Base-by-base conservation (phyloP, 2,329 filamentous ascomycete species). In the Chrysosporium queenslandicum region DNA sequence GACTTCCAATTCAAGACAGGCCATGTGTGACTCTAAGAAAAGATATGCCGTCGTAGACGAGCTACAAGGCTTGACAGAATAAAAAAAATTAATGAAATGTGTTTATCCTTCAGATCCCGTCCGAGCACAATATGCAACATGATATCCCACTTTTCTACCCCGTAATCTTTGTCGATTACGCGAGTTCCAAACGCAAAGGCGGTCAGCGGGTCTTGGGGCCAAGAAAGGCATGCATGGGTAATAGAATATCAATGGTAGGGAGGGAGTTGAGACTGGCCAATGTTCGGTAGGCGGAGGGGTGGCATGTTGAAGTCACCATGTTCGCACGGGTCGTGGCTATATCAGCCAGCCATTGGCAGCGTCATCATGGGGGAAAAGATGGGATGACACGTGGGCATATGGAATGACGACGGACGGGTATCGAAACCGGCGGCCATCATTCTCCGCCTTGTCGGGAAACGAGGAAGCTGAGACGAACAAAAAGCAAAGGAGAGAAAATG, bases 341-440 rank as follows among this genome's bases (percentile, higher is more conserved):
- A 51, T 37, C 3, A 45, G 30, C n/a, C 39, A 51, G 49, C 49
- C 49, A 51, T 43, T 29, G 49, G 29, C 32, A 39, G n/a, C n/a
- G n/a, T 36, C 29, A 27, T 51, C 20, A 27, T 23, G 21, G n/a
- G 45, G 32, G 8, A 16, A 37, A 45, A 23, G 11, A 45, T 45
- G 16, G 18, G 30, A 45, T 45, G 40, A 37, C 49, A 51, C 49
- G 49, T 51, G 49, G 49, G 29, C 40, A 45, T 51, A 27, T 25
- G 29, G n/a, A 27, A 51, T 37, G 40, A 51, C 34, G 46, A 51
- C 34, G 32, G 16, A 18, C 12, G 20, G 20, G n/a, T 12, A 14
- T n/a, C n/a, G n/a, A n/a, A n/a, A n/a, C n/a, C n/a, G n/a, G n/a
- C 29, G 29, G 12, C 11, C 7, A 41, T 25, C 14, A 41, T 25